These are phyloP conservation scores for Pyrus communis DNA, from an alignment of 306 rosid species.

Conservation along the genomic window DNA sequence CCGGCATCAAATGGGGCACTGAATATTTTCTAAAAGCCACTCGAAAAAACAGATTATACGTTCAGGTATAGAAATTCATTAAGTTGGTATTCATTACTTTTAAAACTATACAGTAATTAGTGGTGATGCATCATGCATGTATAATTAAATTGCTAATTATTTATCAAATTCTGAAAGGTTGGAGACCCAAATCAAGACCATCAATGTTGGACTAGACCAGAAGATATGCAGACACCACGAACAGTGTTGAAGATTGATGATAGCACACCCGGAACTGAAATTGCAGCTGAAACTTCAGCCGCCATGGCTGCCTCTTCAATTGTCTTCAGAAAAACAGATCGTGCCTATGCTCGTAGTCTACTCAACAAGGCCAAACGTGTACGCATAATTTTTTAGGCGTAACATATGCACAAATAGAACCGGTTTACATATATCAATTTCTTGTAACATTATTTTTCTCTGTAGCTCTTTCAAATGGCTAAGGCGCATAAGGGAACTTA, in stretches of 20 bases:
- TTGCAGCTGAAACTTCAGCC: conserved; percentile 88
- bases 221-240: conserved; percentile 65
- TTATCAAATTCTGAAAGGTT: conserved; percentile 29
- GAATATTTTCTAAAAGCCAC: conserved; percentile 68
- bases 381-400: neutral
- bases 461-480: conserved; percentile 59
- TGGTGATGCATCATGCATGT: no score
- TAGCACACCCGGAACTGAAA: conserved; percentile 56
- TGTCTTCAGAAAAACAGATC: conserved; percentile 39
- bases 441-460: neutral
- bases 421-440: neutral
- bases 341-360: conserved; percentile 55
- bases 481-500: conserved; percentile 63
- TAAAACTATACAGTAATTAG: neutral
- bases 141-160: neutral
- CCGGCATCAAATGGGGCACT: conserved; percentile 82
- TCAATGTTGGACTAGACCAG: conserved; percentile 77
- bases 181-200: conserved; percentile 78
- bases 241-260: conserved; percentile 48
- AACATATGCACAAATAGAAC: neutral
- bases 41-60: conserved; percentile 38
- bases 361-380: conserved; percentile 91
- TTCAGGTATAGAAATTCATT: conserved; percentile 37
- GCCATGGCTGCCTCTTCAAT: conserved; percentile 84
- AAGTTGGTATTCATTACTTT: neutral